phyloP scores from a whole-genome alignment of 75 land plant genomes.

The Isoetes taiwanensis region DNA sequence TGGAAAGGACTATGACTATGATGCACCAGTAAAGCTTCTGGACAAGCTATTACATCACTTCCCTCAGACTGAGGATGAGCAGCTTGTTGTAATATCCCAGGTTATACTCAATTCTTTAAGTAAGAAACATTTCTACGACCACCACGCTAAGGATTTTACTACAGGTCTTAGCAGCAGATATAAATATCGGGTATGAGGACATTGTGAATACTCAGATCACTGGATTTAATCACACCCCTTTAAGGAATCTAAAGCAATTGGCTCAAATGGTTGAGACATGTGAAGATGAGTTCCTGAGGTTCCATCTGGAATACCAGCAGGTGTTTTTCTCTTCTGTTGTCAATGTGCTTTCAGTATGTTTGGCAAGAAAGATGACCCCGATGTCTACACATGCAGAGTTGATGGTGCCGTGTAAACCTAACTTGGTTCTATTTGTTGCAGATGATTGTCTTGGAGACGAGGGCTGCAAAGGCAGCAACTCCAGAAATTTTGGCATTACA shows the following conservation, averaged over 20 bases:
- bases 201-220: slow-evolving; percentile 2
- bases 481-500: not conserved
- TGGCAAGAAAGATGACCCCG: not conserved
- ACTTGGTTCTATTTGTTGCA: not conserved
- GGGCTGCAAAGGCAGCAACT: slow-evolving; percentile 1
- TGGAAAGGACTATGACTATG: slow-evolving; percentile 5
- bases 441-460: not conserved
- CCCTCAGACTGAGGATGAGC: slow-evolving; percentile 2
- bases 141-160: not conserved
- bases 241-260: not conserved
- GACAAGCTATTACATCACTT: slow-evolving; percentile 1
- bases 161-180: slow-evolving; percentile 2
- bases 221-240: not conserved
- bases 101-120: not conserved
- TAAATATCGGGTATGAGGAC: slow-evolving; percentile 1
- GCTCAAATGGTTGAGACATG: not conserved
- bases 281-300: not conserved
- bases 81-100: slow-evolving; percentile 1
- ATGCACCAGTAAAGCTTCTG: slow-evolving; percentile 6
- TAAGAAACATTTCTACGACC: too few relatives aligned
- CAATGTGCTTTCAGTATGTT: too few relatives aligned
- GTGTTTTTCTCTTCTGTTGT: too few relatives aligned
- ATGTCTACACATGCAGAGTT: not conserved
- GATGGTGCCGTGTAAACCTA: not conserved
- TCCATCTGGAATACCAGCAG: slow-evolving; percentile 3